phyloP scores from a whole-genome alignment of 2,329 filamentous ascomycete species.

The Lasiodiplodia hormozganensis region DNA sequence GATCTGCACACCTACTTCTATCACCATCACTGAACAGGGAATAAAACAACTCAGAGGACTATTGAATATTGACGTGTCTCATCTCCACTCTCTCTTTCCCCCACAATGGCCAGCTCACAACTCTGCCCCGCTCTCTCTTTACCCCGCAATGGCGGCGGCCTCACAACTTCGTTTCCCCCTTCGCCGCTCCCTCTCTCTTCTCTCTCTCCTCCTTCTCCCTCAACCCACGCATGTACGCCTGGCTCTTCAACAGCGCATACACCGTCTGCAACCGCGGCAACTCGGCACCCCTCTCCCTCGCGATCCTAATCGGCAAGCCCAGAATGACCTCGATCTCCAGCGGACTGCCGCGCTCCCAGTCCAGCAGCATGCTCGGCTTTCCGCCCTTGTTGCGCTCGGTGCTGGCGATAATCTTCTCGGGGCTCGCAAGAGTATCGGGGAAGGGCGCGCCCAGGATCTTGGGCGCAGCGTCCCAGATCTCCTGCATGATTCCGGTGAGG shows the following conservation, averaged over 20 bases:
- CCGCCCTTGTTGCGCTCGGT: slow-evolving; percentile 65
- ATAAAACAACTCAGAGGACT: no score
- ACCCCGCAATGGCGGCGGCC: not conserved
- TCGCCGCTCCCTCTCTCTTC: slow-evolving; percentile 26
- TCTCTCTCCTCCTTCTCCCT: slow-evolving; percentile 31
- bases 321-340: slow-evolving; percentile 61
- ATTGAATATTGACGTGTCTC: no score
- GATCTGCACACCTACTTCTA: no score
- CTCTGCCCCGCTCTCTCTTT: not conserved
- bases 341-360: slow-evolving; percentile 50
- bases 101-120: not conserved
- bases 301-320: slow-evolving; percentile 54
- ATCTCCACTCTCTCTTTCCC: no score
- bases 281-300: slow-evolving; percentile 54
- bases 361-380: slow-evolving; percentile 59
- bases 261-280: slow-evolving; percentile 71
- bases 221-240: slow-evolving; percentile 61
- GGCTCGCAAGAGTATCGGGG: slow-evolving; percentile 45
- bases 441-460: slow-evolving; percentile 48
- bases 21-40: no score
- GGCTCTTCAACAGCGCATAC: slow-evolving; percentile 70
- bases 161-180: slow-evolving; percentile 22
- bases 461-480: slow-evolving; percentile 52
- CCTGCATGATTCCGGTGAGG: slow-evolving; percentile 53
- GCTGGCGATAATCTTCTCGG: slow-evolving; percentile 53